A percentile compares a stretch with the other conserved stretches of the same genome.
phyloP scores from a whole-genome alignment of 2,329 filamentous ascomycete genomes.

The Monosporascus sp. region DNA sequence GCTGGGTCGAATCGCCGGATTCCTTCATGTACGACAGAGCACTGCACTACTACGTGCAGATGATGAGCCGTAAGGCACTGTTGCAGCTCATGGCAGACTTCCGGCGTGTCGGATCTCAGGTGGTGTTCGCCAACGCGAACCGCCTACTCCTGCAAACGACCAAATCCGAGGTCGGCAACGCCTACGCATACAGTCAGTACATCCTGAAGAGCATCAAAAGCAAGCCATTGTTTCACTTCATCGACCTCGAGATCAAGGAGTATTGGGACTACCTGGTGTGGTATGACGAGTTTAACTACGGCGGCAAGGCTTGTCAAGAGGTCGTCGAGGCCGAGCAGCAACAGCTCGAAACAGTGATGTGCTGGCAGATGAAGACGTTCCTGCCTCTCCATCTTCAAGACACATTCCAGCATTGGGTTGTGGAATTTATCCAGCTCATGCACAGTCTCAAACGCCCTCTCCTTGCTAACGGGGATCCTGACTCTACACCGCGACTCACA shows the following conservation, averaged over 20 bases:
- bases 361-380: conserved; percentile 95
- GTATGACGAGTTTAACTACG: conserved; percentile 99
- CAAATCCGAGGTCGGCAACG: conserved; percentile 93
- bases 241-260: conserved; percentile 95
- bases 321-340: conserved; percentile 71
- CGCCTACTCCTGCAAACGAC: conserved; percentile 89
- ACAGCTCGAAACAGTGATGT: conserved; percentile 86
- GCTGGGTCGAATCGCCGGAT: conserved; percentile 91
- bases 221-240: conserved; percentile 93
- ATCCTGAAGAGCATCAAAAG: conserved; percentile 95
- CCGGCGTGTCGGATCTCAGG: conserved; percentile 85
- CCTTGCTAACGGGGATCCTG: conserved; percentile 38
- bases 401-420: conserved; percentile 85
- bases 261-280: conserved; percentile 99
- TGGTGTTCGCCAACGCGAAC: conserved; percentile 91
- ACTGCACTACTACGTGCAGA: conserved; percentile 94
- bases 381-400: conserved; percentile 75
- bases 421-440: conserved; percentile 95
- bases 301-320: conserved; percentile 83
- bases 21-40: conserved; percentile 95
- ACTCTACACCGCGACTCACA: conserved; percentile 50
- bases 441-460: conserved; percentile 71
- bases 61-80: conserved; percentile 96
- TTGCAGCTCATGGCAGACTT: conserved; percentile 97
- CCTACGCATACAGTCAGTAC: conserved; percentile 94